Percentiles rank a stretch among this genome's conserved stretches.
Conservation (phyloP, 179 eudicot genomes). For the Sideroxylon spinosum region DNA sequence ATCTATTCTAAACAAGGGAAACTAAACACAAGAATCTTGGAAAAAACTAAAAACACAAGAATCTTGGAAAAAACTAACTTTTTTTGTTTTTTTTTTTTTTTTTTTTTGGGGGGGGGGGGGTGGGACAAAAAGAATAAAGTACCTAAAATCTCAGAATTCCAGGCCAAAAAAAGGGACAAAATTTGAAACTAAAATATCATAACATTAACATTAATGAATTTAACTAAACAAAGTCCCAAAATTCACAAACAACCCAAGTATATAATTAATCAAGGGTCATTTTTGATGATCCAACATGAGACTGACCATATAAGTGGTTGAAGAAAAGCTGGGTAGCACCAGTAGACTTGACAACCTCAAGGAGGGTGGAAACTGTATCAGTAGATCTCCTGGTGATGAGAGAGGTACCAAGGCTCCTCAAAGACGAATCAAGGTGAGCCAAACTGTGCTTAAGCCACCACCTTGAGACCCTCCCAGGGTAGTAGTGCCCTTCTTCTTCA, state of each 20-base stretch:
- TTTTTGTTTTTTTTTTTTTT: too few relatives aligned
- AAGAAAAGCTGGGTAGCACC: slow-evolving; percentile 84
- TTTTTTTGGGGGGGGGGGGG: too few relatives aligned
- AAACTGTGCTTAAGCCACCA: slow-evolving; percentile 98
- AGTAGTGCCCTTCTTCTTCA: slow-evolving; percentile 89
- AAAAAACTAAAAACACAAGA: too few relatives aligned
- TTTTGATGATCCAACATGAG: background rate
- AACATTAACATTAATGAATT: background rate
- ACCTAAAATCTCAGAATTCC: background rate
- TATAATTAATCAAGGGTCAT: background rate
- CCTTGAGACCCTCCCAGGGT: slow-evolving; percentile 91
- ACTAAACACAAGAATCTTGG: too few relatives aligned
- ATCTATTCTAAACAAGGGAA: background rate
- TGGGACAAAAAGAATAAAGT: too few relatives aligned
- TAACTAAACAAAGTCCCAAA: background rate
- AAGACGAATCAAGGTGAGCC: slow-evolving; percentile 71
- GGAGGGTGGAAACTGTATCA: slow-evolving; percentile 73
- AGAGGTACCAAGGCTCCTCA: slow-evolving; percentile 73
- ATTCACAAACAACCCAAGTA: background rate
- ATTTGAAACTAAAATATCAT: background rate
- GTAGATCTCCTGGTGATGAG: slow-evolving; percentile 87
- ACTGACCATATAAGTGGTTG: slow-evolving; percentile 87
- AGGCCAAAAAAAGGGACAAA: background rate
- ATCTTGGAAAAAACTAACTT: too few relatives aligned
- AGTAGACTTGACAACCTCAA: slow-evolving; percentile 71